Conservation (phyloP, 1,284 basidiomycete genomes). For the Ceratobasidium sp. region DNA sequence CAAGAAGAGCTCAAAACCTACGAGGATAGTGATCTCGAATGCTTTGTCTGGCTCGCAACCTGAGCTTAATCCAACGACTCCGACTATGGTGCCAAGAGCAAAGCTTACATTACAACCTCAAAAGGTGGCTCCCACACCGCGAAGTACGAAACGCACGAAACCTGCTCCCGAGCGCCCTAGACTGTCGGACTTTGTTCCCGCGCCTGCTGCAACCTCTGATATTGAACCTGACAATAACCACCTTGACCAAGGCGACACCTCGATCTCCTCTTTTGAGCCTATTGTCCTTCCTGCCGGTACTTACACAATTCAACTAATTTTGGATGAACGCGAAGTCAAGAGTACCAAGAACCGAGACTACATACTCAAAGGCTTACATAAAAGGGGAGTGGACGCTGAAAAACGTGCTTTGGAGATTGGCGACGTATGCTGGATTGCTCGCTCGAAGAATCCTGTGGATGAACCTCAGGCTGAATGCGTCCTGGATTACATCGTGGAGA, state of each 20-base stretch:
- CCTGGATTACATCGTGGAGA: conserved; percentile 64
- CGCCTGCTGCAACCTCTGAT: conserved; percentile 32
- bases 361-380: conserved; percentile 52
- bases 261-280: conserved; percentile 52
- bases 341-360: conserved; percentile 54
- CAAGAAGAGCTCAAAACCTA: not conserved
- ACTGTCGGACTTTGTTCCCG: conserved; percentile 13
- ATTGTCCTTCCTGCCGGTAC: conserved; percentile 57
- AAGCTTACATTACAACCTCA: not conserved
- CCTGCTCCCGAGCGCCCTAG: not conserved
- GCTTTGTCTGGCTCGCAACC: not conserved
- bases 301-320: conserved; percentile 62
- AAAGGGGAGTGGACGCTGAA: conserved; percentile 58
- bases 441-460: conserved; percentile 63
- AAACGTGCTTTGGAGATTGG: conserved; percentile 61
- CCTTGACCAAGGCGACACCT: not conserved
- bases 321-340: conserved; percentile 64
- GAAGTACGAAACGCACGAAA: conserved; percentile 27
- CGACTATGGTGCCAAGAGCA: not conserved
- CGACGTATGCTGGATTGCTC: conserved; percentile 66
- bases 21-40: not conserved
- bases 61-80: not conserved
- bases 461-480: conserved; percentile 53
- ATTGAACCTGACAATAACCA: conserved; percentile 10
- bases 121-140: not conserved